Evolutionary conservation across 768 basidiomycete genomes (phyloP), one percentile per base, ranked within the genome.

Genomic region (Lentinula raphanica): DNA sequence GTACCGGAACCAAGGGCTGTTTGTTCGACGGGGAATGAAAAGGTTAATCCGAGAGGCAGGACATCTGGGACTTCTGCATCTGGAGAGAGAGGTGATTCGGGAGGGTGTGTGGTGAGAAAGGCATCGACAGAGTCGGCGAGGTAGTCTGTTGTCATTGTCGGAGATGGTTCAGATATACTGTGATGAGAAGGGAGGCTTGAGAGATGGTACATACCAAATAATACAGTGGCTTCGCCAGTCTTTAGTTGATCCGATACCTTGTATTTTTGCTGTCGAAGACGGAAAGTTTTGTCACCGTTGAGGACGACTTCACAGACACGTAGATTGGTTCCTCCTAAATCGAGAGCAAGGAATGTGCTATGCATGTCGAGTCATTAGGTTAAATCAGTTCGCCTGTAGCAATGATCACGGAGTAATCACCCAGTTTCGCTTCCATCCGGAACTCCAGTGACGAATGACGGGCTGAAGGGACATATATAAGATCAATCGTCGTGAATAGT

Each of bases 281-380:
- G 81, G 74, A 98, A 98, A 17, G 90, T 87, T 64, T 92, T 84
- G 72, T 97, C 80, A 32, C 97, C 97, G 51, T 89, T 79, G n/a
- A 99, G 79, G 29, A 86, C 80, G 49, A 98, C 93, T 71, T 98
- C 91, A 73, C 95, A 98, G 48, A 97, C 94, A 69, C 72, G 97
- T 90, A 99, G 81, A 69, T 99, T 99, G 23, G 97, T 99, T 57
- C 97, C 97, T 39, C 97, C 97, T 19, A 99, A 83, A 76, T 99
- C 96, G 19, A 98, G 80, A 3, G 97, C 95, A 54, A 98, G 84
- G 73, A 97, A 99, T 5, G 94, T 96, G 45, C 94, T 53, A 45
- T 29, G 27, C 12, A 55, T 32, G 21, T 40, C 48, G 44, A 54
- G 39, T 31, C n/a, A n/a, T n/a, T n/a, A n/a, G n/a, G n/a, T 59